Evolutionary conservation across 805 yeast species (phyloP).

Genomic region (Suhomyces vadensis): DNA sequence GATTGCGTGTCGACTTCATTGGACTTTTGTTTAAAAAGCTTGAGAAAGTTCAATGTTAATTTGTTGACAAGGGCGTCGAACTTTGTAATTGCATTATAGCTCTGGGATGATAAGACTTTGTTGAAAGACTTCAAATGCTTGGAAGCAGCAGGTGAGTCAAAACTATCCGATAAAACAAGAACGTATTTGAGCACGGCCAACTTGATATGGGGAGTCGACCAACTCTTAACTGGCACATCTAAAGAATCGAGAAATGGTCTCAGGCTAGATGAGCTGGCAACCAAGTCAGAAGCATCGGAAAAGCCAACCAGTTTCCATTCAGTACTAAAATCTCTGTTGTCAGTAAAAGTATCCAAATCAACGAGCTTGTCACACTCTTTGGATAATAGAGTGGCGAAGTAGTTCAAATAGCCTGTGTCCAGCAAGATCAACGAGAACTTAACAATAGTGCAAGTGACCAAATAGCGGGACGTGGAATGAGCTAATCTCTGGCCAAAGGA

Average conservation of each 20-base stretch:
- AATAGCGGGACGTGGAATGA: conserved; percentile 49
- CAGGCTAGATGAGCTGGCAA: conserved; percentile 15
- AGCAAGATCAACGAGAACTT: conserved; percentile 34
- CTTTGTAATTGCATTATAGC: background rate
- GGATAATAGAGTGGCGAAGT: conserved; percentile 24
- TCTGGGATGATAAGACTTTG: conserved; percentile 17
- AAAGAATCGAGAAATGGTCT: background rate
- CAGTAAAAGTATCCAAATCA: conserved; percentile 29
- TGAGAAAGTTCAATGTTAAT: conserved; percentile 28
- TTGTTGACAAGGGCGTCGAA: conserved; percentile 31
- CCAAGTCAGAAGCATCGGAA: conserved; percentile 13
- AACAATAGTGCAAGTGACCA: conserved; percentile 33
- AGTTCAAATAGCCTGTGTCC: conserved; percentile 30
- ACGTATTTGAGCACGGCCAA: conserved; percentile 41
- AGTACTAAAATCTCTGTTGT: conserved; percentile 61
- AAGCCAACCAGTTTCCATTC: conserved; percentile 49
- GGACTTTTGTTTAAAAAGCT: conserved; percentile 21
- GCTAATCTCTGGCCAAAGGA: conserved; percentile 55
- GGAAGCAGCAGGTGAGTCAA: conserved; percentile 20
- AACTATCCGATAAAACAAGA: conserved; percentile 35
- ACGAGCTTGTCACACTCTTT: conserved; percentile 14
- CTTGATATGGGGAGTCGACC: conserved; percentile 20
- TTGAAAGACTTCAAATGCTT: conserved; percentile 27
- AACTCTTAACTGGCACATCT: background rate
- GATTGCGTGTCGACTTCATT: conserved; percentile 24